Base-by-base conservation (phyloP, 2,329 filamentous ascomycete species). In the Verticillium dahliae region DNA sequence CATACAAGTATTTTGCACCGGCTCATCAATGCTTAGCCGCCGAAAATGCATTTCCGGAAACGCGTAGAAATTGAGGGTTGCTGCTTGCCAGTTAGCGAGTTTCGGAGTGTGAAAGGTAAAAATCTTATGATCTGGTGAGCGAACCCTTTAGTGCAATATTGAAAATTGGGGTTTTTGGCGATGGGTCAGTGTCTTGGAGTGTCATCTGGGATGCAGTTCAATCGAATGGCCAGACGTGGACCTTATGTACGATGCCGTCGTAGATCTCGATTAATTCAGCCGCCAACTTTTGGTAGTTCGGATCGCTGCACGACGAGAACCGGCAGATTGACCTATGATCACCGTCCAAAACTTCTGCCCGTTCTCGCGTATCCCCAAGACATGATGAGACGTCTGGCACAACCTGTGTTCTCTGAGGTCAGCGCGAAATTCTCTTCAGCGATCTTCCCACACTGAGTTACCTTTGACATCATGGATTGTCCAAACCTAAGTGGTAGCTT, bases 271-370 rank as follows among this genome's bases (percentile, higher is more conserved):
- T 11, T 3, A 63, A 10, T 34, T 67, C 65, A 11, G 58, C 61
- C 1, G 27, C 31, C 2, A 66, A 60, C 31, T 62, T 66, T 15
- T 27, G 37, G 41, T 63, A 66, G 15, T 64, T 65, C 2, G 59
- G 62, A 55, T 64, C 62, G 15, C 63, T 55, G 1, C 18, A 11
- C 1, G 57, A 61, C 1, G 50, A 35, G n/a, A 65, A 68, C 10
- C 63, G 60, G 22, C 65, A 66, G 62, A 68, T 66, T 1, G 65
- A 62, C 60, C 59, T 61, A 7, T 67, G 67, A 50, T 68, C 65
- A 0, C 65, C 63, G 9, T 65, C 62, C 1, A 68, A 56, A 0
- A 60, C 63, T 55, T 67, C 66, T 13, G 66, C 64, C 1, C 56
- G 52, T 27, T 68, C 66, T 2, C 67, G 39, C 0, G 45, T 13